Conservation (phyloP, 352 stramenopile genomes). For the Pythium chondricola region DNA sequence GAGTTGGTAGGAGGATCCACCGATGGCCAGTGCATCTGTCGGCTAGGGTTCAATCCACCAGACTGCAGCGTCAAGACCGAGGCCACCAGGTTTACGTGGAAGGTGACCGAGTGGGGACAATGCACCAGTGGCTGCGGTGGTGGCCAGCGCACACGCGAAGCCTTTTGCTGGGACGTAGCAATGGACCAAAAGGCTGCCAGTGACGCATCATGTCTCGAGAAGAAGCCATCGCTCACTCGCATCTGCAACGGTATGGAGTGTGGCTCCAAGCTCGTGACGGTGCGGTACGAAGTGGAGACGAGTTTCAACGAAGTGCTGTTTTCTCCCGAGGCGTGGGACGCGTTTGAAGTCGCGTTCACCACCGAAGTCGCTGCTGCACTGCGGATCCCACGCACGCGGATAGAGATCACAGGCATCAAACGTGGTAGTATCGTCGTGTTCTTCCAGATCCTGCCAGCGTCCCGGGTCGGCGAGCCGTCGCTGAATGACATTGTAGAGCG, state of each 20-base stretch:
- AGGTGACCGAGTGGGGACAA: conserved; percentile 44
- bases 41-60: conserved; percentile 46
- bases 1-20: neutral
- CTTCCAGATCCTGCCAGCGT: conserved; percentile 61
- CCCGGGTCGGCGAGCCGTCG: conserved; percentile 46
- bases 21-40: conserved; percentile 51
- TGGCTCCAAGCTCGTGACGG: conserved; percentile 55
- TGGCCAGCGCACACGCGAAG: conserved; percentile 36
- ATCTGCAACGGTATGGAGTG: conserved; percentile 80
- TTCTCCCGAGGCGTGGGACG: conserved; percentile 36
- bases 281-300: conserved; percentile 70
- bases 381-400: conserved; percentile 42
- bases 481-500: conserved; percentile 64
- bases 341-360: conserved; percentile 58
- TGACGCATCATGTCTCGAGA: conserved; percentile 25
- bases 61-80: conserved; percentile 60
- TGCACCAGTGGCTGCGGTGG: conserved; percentile 64
- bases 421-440: conserved; percentile 57
- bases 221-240: conserved; percentile 45
- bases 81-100: conserved; percentile 35
- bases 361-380: conserved; percentile 56
- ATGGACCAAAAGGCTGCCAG: conserved; percentile 19
- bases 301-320: conserved; percentile 73
- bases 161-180: conserved; percentile 30
- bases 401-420: conserved; percentile 50